These are phyloP conservation scores for Silene vulgaris DNA, from an alignment of 179 eudicot species.

Conservation along the genomic window DNA sequence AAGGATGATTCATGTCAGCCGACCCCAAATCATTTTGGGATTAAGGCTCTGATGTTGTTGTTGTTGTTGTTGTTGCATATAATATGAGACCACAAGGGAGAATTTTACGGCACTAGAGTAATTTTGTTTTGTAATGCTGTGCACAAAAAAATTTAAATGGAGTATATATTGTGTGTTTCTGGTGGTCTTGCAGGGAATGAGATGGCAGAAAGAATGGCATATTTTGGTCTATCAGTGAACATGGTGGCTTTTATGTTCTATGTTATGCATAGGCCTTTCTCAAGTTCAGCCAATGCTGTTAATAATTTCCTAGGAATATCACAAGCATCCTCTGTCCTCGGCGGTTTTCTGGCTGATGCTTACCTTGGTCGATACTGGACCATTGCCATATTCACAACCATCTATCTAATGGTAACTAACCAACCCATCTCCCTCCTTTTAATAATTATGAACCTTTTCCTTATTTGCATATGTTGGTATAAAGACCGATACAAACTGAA, in stretches of 20 bases:
- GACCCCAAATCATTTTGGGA: too few relatives aligned
- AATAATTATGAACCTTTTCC: neutral
- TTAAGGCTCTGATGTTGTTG: too few relatives aligned
- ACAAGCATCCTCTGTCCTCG: conserved; percentile 76
- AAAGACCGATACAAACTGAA: neutral
- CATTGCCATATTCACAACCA: conserved; percentile 74
- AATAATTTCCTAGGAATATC: conserved; percentile 86
- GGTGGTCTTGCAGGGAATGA: conserved; percentile 55
- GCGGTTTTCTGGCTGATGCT: conserved; percentile 88
- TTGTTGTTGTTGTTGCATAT: too few relatives aligned
- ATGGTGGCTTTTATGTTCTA: conserved; percentile 95
- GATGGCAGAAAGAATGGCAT: conserved; percentile 93
- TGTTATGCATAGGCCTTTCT: conserved; percentile 77
- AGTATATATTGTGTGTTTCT: neutral
- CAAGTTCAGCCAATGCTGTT: conserved; percentile 79
- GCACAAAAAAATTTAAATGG: neutral
- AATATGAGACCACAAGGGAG: neutral
- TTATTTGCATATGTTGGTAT: neutral
- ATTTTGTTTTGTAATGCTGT: neutral
- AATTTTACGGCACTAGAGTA: neutral
- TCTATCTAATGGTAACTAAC: conserved; percentile 62
- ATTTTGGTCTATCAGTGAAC: conserved; percentile 80
- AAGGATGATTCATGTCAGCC: too few relatives aligned
- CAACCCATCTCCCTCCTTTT: neutral
- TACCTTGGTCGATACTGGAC: conserved; percentile 96